phyloP scores from a whole-genome alignment of 306 rosid genomes.

The Sechiopsis laciniata region DNA sequence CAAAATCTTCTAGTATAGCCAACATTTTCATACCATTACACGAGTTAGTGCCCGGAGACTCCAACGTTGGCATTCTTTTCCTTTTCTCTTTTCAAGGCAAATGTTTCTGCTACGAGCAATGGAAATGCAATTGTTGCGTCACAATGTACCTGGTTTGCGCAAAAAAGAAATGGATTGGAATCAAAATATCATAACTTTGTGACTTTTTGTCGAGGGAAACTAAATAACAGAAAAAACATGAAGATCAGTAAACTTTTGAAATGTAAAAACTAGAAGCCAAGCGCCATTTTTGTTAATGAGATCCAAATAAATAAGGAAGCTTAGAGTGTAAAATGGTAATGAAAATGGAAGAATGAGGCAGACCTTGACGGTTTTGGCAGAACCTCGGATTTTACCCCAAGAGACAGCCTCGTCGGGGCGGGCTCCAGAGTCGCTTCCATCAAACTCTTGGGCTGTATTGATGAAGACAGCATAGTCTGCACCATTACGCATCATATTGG shows the following conservation, averaged over 20 bases:
- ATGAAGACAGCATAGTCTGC: conserved; percentile 86
- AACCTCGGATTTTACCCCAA: conserved; percentile 82
- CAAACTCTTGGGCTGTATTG: conserved; percentile 90
- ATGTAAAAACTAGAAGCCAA: background rate
- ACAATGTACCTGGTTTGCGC: conserved; percentile 25
- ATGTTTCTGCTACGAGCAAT: conserved; percentile 27
- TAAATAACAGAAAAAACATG: too few species aligned
- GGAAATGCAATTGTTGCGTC: conserved; percentile 28
- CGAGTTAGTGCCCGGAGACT: background rate
- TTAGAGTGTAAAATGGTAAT: too few species aligned
- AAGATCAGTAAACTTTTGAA: too few species aligned
- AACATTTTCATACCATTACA: background rate
- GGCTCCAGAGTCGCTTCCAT: conserved; percentile 97
- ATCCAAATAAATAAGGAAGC: too few species aligned
- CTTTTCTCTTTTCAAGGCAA: conserved; percentile 24
- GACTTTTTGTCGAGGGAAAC: background rate
- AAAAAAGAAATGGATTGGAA: background rate
- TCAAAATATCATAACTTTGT: background rate
- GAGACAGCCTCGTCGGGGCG: conserved; percentile 91
- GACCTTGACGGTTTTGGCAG: conserved; percentile 90
- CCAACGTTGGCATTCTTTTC: background rate
- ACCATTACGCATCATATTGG: conserved; percentile 98
- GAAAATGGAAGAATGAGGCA: background rate
- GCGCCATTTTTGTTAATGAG: background rate
- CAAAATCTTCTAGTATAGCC: too few species aligned